Evolutionary conservation across 1,139 yeast species (phyloP).

Genomic region (Tardiomyces digboiensis): DNA sequence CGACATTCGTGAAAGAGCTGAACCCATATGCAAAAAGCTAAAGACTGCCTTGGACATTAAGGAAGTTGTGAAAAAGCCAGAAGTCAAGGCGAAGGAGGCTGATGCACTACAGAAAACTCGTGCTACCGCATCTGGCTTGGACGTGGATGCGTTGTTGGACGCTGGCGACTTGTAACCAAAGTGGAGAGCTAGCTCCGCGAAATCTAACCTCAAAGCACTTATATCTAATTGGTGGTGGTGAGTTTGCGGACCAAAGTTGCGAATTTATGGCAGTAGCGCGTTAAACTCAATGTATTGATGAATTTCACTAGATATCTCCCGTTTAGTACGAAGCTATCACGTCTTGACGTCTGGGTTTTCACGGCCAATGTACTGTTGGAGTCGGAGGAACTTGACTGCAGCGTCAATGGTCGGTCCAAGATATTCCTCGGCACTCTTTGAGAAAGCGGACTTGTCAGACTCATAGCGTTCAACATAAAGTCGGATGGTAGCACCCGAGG

Average conservation of each 20-base stretch:
- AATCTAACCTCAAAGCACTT: too few relatives aligned
- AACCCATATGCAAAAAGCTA: background rate
- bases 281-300: too few relatives aligned
- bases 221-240: too few relatives aligned
- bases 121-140: conserved; percentile 5
- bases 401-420: conserved; percentile 52
- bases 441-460: conserved; percentile 42
- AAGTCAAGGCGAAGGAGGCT: conserved; percentile 1
- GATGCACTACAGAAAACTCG: conserved; percentile 2
- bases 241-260: too few relatives aligned
- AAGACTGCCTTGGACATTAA: conserved; percentile 6
- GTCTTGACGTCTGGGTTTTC: conserved; percentile 89
- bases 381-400: conserved; percentile 59
- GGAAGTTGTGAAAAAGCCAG: conserved; percentile 8
- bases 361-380: conserved; percentile 69
- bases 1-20: background rate
- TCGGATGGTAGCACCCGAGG: conserved; percentile 96
- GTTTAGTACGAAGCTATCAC: conserved; percentile 22
- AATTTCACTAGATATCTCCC: too few relatives aligned
- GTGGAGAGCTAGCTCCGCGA: background rate
- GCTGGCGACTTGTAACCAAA: background rate
- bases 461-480: conserved; percentile 84
- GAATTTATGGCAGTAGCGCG: too few relatives aligned
- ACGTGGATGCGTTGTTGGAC: conserved; percentile 6
- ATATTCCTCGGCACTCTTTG: conserved; percentile 55